Evolutionary conservation across 169 alveolate species (phyloP), one percentile per base, ranked within the genome.

Genomic region (Cyclospora cayetanensis): DNA sequence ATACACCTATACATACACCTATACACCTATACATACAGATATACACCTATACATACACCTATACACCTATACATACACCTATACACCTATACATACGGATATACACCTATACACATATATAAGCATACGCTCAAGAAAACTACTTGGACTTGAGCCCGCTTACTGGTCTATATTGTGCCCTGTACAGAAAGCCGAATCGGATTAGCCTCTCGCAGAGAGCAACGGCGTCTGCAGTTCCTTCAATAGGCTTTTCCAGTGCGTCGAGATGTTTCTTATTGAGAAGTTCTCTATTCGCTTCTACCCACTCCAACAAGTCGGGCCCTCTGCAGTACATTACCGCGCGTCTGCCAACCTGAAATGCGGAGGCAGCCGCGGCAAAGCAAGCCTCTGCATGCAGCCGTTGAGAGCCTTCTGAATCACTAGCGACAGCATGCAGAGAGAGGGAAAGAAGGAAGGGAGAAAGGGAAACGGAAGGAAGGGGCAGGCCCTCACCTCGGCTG

Each of bases 261-360:
- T 85, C 70, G 2, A 65, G 37, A 46, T 29, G 50, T 82, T 85
- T 85, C 65, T 85, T 68, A 53, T 42, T 27, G 31, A 85, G 83
- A 66, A 60, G 53, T 2, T 85, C 91, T 4, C 82, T 31, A 43
- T 85, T 53, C 37, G 53, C 46, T 70, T 31, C 63, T 65, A 85
- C 15, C 91, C 91, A 85, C 29, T n/a, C 82, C 42, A 63, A 53
- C 20, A 85, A 34, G 27, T 85, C 91, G 12, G 25, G 52, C 18
- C 91, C 91, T 2, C 91, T 46, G 50, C 63, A 85, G 83, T 85
- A 85, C 27, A 42, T 29, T 15, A 85, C 91, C 4, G 91, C 91
- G 11, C 91, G 46, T 60, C 43, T 85, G 52, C 91, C 91, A 3
- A 85, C 91, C 91, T 85, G 22, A 12, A 11, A 34, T 0, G 3